Evolutionary conservation across 2,329 filamentous ascomycete species (phyloP).

Genomic region (Pyrenochaeta sp.): DNA sequence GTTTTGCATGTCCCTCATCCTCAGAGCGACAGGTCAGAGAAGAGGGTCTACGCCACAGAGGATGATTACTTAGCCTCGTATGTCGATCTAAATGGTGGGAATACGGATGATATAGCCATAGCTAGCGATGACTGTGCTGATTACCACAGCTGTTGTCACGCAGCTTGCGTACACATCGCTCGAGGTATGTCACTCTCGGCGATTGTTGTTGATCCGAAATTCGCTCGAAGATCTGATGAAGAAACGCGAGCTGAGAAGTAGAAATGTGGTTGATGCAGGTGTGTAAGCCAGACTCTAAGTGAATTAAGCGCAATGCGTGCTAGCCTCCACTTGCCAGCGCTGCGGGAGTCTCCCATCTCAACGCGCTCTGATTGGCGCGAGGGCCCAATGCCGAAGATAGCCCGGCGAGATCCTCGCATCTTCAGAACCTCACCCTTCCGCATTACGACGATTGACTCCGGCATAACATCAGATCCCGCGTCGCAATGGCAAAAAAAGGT

Average conservation of each 20-base stretch:
- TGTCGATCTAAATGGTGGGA: background rate
- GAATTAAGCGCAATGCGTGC: background rate
- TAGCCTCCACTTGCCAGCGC: background rate
- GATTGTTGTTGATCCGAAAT: background rate
- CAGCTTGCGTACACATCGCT: background rate
- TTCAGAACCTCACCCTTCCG: constrained; percentile 29
- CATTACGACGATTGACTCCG: constrained; percentile 22
- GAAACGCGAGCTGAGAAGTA: background rate
- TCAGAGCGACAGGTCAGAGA: background rate
- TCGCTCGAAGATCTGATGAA: background rate
- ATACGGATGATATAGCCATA: background rate
- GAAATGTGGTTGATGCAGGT: background rate
- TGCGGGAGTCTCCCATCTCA: background rate
- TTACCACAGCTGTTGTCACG: background rate
- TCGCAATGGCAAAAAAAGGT: constrained; percentile 50
- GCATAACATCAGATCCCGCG: constrained; percentile 13
- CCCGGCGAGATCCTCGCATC: constrained; percentile 23
- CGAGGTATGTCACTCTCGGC: background rate
- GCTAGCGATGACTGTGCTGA: background rate
- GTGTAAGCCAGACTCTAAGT: background rate
- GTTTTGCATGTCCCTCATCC: background rate
- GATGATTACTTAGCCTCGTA: background rate
- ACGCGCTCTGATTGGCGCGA: constrained; percentile 2
- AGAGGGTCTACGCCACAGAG: background rate
- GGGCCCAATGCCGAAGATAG: constrained; percentile 21